Evolutionary conservation across 1,139 yeast species (phyloP), one percentile per base, ranked within the genome.

Genomic region (Saccharomyces hybrid): DNA sequence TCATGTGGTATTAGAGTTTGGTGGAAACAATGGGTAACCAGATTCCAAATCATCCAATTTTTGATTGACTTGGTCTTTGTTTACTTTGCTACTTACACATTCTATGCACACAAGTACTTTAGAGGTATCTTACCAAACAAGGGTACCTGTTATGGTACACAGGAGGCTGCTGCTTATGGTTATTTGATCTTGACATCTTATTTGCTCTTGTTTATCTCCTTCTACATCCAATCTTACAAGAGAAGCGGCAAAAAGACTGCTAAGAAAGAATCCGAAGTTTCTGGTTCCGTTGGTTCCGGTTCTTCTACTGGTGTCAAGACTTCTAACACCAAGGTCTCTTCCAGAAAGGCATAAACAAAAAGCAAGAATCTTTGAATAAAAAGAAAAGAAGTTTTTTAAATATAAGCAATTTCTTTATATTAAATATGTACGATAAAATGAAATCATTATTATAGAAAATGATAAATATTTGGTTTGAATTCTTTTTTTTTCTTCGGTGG

Each of bases 21-120:
- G 98, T 93, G 99, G 99, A 93, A 93, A 76, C 96, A 91, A 76
- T 93, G 97, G 97, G 97, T 93, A 64, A 93, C 99, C 53, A 82
- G 96, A 64, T 84, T 88, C 80, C 99, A 93, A 78, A 93, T 93
- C 74, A 81, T 88, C 66, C 99, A 93, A 76, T 93, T 93, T 68
- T 77, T 93, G 67, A 79, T 93, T 67, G 99, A 93, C 73, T 81
- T 93, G 70, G 82, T 80, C 49, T 90, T 90, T 70, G 96, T 91
- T 62, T 91, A 90, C 78, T 88, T 88, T 71, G 97, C 97, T 55
- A 85, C 96, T 55, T 91, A 88, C 78, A 84, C 88, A 59, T 86
- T 83, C 70, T 82, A 82, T 65, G 88, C 87, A 46, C 78, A 75
- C 66, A 76, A 74, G 57, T 83, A 81, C 74, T 78, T 81, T 71